Conservation (phyloP, 352 stramenopile species). For the Globisporangium abappressorium region DNA sequence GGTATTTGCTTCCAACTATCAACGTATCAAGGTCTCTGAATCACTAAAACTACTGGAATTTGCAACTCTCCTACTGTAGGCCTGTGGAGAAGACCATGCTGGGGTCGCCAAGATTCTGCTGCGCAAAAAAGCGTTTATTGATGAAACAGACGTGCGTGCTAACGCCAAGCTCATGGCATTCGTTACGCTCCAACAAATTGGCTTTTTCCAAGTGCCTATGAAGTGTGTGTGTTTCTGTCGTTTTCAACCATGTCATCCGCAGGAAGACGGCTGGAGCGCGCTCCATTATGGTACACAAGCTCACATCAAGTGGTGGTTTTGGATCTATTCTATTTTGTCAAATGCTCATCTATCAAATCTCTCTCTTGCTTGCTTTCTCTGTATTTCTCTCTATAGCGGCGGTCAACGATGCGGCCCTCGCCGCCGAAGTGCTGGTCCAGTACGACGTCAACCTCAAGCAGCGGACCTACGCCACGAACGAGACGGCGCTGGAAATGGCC, state of each 20-base stretch:
- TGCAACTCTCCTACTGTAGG: conserved; percentile 24
- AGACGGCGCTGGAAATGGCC: conserved; percentile 77
- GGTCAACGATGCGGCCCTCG: conserved; percentile 59
- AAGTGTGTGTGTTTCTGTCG: background rate
- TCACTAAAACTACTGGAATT: background rate
- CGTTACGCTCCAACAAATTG: background rate
- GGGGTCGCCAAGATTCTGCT: conserved; percentile 54
- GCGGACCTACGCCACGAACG: conserved; percentile 58
- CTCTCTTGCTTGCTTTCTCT: background rate
- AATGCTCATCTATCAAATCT: conserved; percentile 7
- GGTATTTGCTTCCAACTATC: background rate
- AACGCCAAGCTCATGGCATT: too few relatives aligned
- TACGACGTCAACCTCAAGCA: conserved; percentile 62
- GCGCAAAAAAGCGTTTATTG: conserved; percentile 70
- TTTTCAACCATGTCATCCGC: background rate
- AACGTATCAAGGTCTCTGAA: background rate
- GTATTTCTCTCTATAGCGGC: conserved; percentile 34
- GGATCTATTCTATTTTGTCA: conserved; percentile 18
- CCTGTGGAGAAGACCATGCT: conserved; percentile 69
- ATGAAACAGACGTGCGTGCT: conserved; percentile 69
- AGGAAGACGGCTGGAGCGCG: conserved; percentile 75
- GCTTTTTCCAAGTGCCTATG: background rate
- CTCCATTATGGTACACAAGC: conserved; percentile 66
- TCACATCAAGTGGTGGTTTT: background rate
- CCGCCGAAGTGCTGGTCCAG: conserved; percentile 64